Percentiles rank a stretch among this genome's conserved stretches.
These are phyloP conservation scores for Neofusicoccum ribis DNA, from an alignment of 2,329 filamentous ascomycete genomes.

Conservation along the genomic window DNA sequence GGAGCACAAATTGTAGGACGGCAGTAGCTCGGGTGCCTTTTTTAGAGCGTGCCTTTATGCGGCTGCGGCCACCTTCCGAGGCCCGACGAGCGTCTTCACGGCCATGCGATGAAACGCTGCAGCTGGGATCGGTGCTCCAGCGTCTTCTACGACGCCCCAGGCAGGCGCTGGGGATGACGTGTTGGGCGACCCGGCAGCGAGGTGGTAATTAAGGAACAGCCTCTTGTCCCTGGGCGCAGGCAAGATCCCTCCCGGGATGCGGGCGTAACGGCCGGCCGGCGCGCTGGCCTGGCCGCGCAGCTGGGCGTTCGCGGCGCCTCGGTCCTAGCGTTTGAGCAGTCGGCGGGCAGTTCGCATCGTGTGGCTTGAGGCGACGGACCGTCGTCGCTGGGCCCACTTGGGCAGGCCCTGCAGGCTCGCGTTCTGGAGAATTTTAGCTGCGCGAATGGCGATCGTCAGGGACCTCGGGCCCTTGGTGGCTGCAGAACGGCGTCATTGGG, in stretches of 20 bases:
- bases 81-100: neutral
- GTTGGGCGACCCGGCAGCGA: neutral
- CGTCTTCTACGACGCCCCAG: neutral
- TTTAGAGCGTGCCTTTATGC: neutral
- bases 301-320: neutral
- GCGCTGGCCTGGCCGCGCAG: neutral
- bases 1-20: neutral
- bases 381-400: neutral
- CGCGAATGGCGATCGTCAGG: constrained; percentile 13
- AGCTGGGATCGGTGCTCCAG: neutral
- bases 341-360: neutral
- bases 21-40: neutral
- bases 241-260: neutral
- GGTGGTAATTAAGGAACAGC: constrained; percentile 1
- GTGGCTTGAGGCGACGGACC: neutral
- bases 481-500: constrained; percentile 10
- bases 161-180: neutral
- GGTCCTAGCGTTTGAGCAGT: neutral
- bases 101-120: neutral
- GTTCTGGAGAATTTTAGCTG: neutral
- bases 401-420: neutral
- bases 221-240: neutral
- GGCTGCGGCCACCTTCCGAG: neutral
- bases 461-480: neutral
- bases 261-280: neutral